Conservation (phyloP, 345 rosid genomes). For the Brassica incana region DNA sequence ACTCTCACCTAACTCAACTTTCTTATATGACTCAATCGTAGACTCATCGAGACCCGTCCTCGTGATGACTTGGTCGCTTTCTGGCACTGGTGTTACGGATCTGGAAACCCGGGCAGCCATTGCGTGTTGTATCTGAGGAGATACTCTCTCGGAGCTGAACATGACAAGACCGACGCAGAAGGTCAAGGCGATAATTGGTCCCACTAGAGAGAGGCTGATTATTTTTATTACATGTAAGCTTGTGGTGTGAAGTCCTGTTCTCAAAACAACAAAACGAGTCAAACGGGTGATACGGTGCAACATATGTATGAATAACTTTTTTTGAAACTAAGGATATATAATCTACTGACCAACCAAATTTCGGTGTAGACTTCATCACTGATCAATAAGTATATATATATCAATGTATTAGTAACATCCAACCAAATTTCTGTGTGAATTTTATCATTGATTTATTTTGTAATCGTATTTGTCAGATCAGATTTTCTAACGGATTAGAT, state of each 20-base stretch:
- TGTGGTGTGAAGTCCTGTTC: conserved; percentile 36
- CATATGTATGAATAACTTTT: background rate
- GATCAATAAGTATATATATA: too few relatives aligned
- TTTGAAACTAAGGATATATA: too few relatives aligned
- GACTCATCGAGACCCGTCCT: conserved; percentile 61
- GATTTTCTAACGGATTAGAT: too few relatives aligned
- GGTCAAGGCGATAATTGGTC: conserved; percentile 48
- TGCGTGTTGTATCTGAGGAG: background rate
- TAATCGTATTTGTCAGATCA: too few relatives aligned
- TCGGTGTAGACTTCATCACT: too few relatives aligned
- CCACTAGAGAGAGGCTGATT: conserved; percentile 46
- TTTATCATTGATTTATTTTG: too few relatives aligned
- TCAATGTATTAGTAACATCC: too few relatives aligned
- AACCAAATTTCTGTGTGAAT: too few relatives aligned
- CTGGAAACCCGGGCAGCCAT: background rate
- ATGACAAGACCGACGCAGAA: conserved; percentile 41
- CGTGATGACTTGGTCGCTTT: conserved; percentile 25
- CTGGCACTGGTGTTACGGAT: conserved; percentile 31
- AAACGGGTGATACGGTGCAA: background rate
- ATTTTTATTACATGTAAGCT: conserved; percentile 45
- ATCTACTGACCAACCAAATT: too few relatives aligned
- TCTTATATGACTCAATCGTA: conserved; percentile 65
- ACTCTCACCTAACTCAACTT: conserved; percentile 69
- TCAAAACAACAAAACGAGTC: conserved; percentile 18
- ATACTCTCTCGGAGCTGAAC: conserved; percentile 24